phyloP scores from a whole-genome alignment of 1,284 basidiomycete genomes.

The Austropuccinia psidii region DNA sequence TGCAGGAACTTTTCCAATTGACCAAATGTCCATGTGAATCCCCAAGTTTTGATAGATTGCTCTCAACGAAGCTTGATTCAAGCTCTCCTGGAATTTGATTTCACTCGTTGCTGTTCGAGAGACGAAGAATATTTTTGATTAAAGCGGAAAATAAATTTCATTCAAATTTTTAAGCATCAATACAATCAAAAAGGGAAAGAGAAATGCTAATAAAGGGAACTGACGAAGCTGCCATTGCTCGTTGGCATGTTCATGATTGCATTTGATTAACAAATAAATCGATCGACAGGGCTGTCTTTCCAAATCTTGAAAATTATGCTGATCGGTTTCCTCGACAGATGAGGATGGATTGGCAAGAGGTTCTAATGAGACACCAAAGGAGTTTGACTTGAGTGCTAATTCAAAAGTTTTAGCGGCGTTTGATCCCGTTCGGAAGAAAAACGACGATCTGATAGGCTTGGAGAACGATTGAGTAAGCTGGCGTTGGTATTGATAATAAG shows the following conservation, averaged over 20 bases:
- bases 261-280: not conserved
- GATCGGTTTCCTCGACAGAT: no score
- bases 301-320: not conserved
- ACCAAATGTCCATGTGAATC: conserved; percentile 18
- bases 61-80: not conserved
- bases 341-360: not conserved
- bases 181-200: no score
- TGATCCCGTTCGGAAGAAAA: conserved; percentile 17
- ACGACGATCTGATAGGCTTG: not conserved
- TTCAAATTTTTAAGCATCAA: no score
- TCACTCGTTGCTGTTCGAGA: not conserved
- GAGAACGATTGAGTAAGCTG: not conserved
- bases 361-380: not conserved
- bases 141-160: not conserved
- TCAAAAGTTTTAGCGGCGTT: conserved; percentile 20
- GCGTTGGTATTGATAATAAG: conserved; percentile 17
- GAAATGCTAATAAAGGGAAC: not conserved
- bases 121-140: not conserved
- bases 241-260: not conserved
- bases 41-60: not conserved
- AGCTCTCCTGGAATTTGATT: not conserved
- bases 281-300: not conserved
- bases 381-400: not conserved
- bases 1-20: conserved; percentile 14
- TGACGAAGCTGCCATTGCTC: conserved; percentile 17